Evolutionary conservation across 805 yeast genomes (phyloP).

Genomic region (Debaryomyces maramus): DNA sequence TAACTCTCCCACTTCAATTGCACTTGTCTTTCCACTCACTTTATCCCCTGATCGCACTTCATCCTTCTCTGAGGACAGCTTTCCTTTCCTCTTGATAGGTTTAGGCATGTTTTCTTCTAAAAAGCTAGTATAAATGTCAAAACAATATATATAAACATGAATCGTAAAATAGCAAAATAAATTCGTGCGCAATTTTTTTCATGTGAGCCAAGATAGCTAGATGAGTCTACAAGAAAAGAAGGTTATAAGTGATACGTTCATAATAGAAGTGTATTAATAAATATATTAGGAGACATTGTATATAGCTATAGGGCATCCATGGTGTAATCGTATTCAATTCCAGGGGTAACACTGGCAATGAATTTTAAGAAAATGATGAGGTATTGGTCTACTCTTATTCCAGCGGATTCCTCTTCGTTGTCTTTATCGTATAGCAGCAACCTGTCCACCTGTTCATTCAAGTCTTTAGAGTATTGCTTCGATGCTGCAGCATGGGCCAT

Average conservation of each 20-base stretch:
- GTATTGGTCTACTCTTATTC: slow-evolving; percentile 86
- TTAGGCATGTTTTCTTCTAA: neutral
- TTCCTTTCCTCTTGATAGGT: neutral
- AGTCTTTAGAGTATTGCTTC: slow-evolving; percentile 17
- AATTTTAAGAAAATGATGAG: slow-evolving; percentile 86
- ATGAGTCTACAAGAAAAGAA: too few species aligned
- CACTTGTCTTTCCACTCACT: neutral
- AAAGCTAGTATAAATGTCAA: neutral
- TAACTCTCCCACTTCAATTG: neutral
- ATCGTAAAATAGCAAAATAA: too few species aligned
- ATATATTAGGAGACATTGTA: neutral
- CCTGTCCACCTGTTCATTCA: slow-evolving; percentile 46
- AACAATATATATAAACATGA: too few species aligned
- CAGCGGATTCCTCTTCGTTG: slow-evolving; percentile 27
- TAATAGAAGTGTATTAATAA: too few species aligned
- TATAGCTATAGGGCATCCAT: slow-evolving; percentile 76
- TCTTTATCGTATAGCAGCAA: slow-evolving; percentile 45
- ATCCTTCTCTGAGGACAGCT: neutral
- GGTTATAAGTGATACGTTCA: too few species aligned
- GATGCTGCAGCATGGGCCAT: slow-evolving; percentile 64
- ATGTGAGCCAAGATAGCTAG: too few species aligned
- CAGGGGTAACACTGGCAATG: slow-evolving; percentile 95
- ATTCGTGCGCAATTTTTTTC: too few species aligned
- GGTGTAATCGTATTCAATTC: slow-evolving; percentile 97
- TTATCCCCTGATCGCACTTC: neutral